These are phyloP conservation scores for Moringa oleifera DNA, from an alignment of 345 rosid genomes.

Conservation along the genomic window DNA sequence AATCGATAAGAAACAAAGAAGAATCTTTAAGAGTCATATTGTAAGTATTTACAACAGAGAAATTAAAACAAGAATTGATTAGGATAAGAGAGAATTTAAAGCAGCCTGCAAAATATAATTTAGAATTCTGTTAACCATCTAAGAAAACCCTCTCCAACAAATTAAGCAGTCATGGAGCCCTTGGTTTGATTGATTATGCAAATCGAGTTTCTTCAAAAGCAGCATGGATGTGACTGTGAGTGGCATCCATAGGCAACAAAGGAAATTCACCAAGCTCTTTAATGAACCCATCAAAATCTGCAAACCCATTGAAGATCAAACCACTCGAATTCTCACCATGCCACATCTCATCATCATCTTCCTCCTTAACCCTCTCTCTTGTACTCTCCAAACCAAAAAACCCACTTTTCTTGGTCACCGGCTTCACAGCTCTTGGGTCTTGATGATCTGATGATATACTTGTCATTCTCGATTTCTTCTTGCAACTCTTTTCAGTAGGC, in stretches of 20 bases:
- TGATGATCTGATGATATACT: constrained; percentile 2
- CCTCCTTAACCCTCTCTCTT: constrained; percentile 23
- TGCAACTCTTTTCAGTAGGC: too few relatives aligned
- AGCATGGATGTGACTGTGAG: too few relatives aligned
- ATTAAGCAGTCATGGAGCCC: too few relatives aligned
- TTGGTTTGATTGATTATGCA: too few relatives aligned
- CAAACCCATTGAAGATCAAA: constrained; percentile 47
- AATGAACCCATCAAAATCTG: constrained; percentile 67
- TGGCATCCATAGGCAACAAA: constrained; percentile 36
- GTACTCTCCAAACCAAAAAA: constrained; percentile 19
- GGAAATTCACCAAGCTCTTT: constrained; percentile 66
- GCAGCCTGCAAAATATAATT: background rate
- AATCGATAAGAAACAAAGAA: too few relatives aligned
- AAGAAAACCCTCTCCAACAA: too few relatives aligned
- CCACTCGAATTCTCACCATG: too few relatives aligned
- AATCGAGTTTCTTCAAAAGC: too few relatives aligned
- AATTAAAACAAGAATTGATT: background rate
- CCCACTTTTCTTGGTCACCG: constrained; percentile 14
- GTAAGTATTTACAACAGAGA: constrained; percentile 14
- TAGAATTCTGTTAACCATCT: too few relatives aligned
- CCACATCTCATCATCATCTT: too few relatives aligned
- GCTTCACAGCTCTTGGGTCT: constrained; percentile 10
- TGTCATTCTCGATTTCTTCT: constrained; percentile 20
- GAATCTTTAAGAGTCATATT: background rate
- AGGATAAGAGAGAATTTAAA: background rate